Percentiles rank a stretch among this genome's conserved stretches.
phyloP scores from a whole-genome alignment of 1,284 basidiomycete genomes.

The Tilletiopsis washingtonensis region DNA sequence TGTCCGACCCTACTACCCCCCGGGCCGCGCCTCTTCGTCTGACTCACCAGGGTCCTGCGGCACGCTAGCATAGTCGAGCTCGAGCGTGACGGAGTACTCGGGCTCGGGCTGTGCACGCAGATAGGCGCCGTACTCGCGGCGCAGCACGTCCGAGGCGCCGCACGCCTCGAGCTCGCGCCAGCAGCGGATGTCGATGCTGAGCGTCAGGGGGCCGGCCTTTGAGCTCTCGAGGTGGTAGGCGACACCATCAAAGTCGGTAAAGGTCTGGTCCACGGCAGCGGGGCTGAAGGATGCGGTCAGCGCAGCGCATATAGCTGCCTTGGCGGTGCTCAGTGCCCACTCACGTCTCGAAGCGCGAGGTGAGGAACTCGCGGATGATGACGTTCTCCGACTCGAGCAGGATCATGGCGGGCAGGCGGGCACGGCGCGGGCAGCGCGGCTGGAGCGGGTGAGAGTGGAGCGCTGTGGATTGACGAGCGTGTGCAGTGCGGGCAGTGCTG shows the following conservation, averaged over 20 bases:
- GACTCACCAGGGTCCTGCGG: conserved; percentile 70
- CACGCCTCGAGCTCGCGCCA: conserved; percentile 87
- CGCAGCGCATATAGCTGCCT: no score
- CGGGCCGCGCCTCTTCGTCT: no score
- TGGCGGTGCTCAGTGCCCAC: no score
- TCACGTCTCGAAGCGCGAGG: conserved; percentile 82
- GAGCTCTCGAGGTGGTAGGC: conserved; percentile 84
- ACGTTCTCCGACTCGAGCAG: conserved; percentile 51
- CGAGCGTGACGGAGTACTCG: conserved; percentile 81
- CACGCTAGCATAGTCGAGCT: conserved; percentile 76
- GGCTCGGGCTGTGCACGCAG: conserved; percentile 59
- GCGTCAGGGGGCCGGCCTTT: conserved; percentile 60
- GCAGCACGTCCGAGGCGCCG: conserved; percentile 73
- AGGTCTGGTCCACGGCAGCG: conserved; percentile 80
- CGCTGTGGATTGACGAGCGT: no score
- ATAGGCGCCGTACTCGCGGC: conserved; percentile 73
- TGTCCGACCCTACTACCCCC: no score
- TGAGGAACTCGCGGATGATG: conserved; percentile 82
- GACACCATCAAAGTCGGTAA: conserved; percentile 96
- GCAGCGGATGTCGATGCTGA: conserved; percentile 91
- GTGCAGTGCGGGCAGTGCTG: no score
- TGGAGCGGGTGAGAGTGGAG: no score
- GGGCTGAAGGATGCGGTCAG: conserved; percentile 59
- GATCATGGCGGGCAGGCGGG: conserved; percentile 33
- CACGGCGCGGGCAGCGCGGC: no score